A percentile compares a stretch with the other conserved stretches of the same genome.
Evolutionary conservation across 768 basidiomycete species (phyloP).

Genomic region (Daedalea quercina): DNA sequence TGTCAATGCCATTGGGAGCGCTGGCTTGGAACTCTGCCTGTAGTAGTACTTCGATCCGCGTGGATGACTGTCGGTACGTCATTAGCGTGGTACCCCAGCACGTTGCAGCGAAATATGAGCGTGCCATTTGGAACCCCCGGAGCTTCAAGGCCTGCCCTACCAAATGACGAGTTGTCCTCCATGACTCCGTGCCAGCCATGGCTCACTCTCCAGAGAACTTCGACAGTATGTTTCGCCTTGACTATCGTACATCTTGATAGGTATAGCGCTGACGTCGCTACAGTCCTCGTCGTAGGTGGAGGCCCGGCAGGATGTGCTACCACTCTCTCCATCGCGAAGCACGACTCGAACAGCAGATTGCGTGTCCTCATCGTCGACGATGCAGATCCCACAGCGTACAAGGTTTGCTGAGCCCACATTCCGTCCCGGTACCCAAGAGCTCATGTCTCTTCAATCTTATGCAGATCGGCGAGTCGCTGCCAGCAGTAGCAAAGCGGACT

Average conservation of each 20-base stretch:
- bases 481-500: slow-evolving; percentile 20
- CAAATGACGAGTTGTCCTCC: no score
- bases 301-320: slow-evolving; percentile 22
- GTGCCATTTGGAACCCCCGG: neutral
- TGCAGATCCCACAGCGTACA: slow-evolving; percentile 23
- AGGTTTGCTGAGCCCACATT: slow-evolving; percentile 14
- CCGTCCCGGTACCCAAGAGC: neutral
- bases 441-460: neutral
- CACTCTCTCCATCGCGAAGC: slow-evolving; percentile 15
- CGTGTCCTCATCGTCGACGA: slow-evolving; percentile 26
- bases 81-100: slow-evolving; percentile 1
- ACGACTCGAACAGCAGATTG: slow-evolving; percentile 7
- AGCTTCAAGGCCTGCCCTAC: neutral
- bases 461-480: slow-evolving; percentile 33
- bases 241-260: neutral
- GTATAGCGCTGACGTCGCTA: slow-evolving; percentile 1
- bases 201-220: neutral
- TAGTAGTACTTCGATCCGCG: neutral
- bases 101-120: neutral
- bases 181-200: neutral
- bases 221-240: neutral
- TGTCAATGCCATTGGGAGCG: no score
- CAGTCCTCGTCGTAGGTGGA: slow-evolving; percentile 20
- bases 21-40: neutral
- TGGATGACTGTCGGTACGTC: neutral